Percentiles rank a stretch among this genome's conserved stretches.
Evolutionary conservation across 345 rosid species (phyloP).

Genomic region (Eucalyptus tenuipes): DNA sequence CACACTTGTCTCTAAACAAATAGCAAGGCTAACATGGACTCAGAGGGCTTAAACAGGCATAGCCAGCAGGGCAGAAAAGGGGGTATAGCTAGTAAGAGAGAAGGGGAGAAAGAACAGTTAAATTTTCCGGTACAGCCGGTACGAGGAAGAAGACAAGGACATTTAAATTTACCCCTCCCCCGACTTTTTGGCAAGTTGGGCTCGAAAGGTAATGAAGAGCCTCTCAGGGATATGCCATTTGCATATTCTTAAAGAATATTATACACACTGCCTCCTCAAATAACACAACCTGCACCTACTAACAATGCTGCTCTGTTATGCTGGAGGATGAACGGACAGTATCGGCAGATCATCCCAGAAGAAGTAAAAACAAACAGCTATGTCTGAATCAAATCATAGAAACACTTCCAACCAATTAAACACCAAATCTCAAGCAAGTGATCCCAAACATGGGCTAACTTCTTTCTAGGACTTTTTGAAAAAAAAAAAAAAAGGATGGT

Average conservation of each 20-base stretch:
- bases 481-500: neutral
- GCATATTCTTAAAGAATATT: neutral
- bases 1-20: neutral
- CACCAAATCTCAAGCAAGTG: neutral
- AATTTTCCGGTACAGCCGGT: neutral
- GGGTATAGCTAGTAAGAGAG: neutral
- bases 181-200: neutral
- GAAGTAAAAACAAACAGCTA: neutral
- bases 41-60: neutral
- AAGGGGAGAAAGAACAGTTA: neutral
- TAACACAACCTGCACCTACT: neutral
- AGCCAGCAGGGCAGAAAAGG: neutral
- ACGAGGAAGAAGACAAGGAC: neutral
- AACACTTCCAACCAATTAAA: neutral
- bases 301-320: neutral
- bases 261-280: neutral
- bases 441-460: neutral
- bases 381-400: neutral
- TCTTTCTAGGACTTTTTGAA: neutral
- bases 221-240: neutral
- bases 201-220: neutral
- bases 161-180: neutral
- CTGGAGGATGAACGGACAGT: neutral
- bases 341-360: neutral
- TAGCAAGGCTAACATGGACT: neutral